Evolutionary conservation across 108 stramenopile species (phyloP).

Genomic region (Cyclotella sp.): DNA sequence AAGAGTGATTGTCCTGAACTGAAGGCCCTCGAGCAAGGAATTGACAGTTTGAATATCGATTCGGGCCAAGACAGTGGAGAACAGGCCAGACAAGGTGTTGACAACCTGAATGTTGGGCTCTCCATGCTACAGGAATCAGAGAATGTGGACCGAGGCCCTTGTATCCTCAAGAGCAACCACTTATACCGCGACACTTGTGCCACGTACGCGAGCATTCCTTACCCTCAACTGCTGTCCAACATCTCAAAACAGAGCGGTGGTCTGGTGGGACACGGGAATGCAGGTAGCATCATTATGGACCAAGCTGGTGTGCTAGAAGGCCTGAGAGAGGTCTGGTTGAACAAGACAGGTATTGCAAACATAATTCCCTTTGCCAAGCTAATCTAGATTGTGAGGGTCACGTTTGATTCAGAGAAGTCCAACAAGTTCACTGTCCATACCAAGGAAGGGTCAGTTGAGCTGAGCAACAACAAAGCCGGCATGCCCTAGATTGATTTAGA

Average conservation of each 20-base stretch:
- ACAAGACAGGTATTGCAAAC: slow-evolving; percentile 29
- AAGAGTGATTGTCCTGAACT: neutral
- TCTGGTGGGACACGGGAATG: slow-evolving; percentile 22
- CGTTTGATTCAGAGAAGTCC: slow-evolving; percentile 9
- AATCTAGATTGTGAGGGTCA: slow-evolving; percentile 9
- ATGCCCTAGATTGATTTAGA: slow-evolving; percentile 9
- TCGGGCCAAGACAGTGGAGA: neutral
- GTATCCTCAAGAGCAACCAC: slow-evolving; percentile 1
- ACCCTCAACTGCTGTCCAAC: slow-evolving; percentile 1
- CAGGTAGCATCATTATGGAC: slow-evolving; percentile 6
- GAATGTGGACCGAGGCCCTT: neutral
- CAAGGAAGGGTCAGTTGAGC: slow-evolving; percentile 7
- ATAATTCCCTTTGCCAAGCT: slow-evolving; percentile 28
- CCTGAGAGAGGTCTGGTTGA: slow-evolving; percentile 27
- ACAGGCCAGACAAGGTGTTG: neutral
- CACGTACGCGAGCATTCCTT: neutral
- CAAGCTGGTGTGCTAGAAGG: slow-evolving; percentile 8
- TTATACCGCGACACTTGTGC: slow-evolving; percentile 27
- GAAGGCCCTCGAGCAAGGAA: neutral
- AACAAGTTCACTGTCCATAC: slow-evolving; percentile 10
- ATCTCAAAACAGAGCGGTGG: neutral
- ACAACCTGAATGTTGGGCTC: neutral
- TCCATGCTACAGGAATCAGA: neutral
- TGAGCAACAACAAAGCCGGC: slow-evolving; percentile 7
- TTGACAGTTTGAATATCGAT: neutral